Evolutionary conservation across 2,329 filamentous ascomycete genomes (phyloP).

Genomic region (Xylariaceae sp.): DNA sequence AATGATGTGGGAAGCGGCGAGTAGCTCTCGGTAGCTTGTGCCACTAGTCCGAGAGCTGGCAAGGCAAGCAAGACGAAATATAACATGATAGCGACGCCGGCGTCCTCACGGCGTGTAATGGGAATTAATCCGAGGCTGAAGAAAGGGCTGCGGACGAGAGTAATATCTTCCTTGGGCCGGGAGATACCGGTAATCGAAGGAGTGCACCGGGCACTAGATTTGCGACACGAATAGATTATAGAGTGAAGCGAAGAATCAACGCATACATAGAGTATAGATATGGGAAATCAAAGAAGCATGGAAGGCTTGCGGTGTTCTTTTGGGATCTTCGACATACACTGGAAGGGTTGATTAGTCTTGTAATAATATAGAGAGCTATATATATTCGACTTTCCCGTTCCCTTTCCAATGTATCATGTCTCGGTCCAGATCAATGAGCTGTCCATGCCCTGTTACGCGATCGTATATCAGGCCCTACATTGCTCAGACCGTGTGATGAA

Average conservation of each 20-base stretch:
- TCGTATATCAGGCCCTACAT: conserved; percentile 14
- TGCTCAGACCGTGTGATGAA: neutral
- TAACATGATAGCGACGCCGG: conserved; percentile 17
- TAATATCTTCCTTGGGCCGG: neutral
- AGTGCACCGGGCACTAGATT: neutral
- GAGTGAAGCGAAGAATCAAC: neutral
- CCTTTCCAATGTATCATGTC: conserved; percentile 1
- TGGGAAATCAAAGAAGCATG: neutral
- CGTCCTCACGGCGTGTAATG: neutral
- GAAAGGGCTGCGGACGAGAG: neutral
- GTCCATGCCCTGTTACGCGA: neutral
- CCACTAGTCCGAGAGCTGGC: conserved; percentile 17
- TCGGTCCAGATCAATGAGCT: neutral
- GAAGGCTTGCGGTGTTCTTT: neutral
- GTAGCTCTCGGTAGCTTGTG: conserved; percentile 23
- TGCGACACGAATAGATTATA: neutral
- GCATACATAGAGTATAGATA: conserved; percentile 1
- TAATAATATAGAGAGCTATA: neutral
- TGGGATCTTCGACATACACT: neutral
- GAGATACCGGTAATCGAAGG: neutral
- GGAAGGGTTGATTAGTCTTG: neutral
- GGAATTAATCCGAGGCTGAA: neutral
- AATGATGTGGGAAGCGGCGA: conserved; percentile 16
- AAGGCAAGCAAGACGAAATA: conserved; percentile 18
- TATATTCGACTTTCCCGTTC: neutral